Percentiles rank a stretch among this genome's conserved stretches.
Conservation (phyloP, 306 rosid genomes). For the Alnus rubra region DNA sequence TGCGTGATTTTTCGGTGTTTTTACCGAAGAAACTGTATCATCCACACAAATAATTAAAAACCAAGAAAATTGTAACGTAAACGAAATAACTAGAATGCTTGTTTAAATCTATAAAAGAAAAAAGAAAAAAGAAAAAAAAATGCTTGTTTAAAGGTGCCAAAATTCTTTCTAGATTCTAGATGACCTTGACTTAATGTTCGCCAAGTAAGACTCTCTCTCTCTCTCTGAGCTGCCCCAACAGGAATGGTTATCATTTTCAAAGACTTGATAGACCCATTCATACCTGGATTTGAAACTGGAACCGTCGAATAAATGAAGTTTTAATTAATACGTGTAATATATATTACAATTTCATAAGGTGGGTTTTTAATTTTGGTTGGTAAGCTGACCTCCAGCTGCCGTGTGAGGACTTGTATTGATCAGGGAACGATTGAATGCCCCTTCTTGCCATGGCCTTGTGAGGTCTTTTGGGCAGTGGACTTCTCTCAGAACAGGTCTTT, state of each 20-base stretch:
- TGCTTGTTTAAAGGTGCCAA: too few relatives aligned
- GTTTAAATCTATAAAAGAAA: too few relatives aligned
- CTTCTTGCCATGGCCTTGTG: conserved; percentile 12
- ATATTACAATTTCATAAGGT: background rate
- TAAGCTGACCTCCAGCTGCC: conserved; percentile 49
- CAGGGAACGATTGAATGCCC: conserved; percentile 4
- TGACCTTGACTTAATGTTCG: background rate
- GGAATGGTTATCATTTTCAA: too few relatives aligned
- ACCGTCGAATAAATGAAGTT: background rate
- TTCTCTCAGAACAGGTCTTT: conserved; percentile 6
- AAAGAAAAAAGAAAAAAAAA: too few relatives aligned
- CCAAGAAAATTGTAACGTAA: too few relatives aligned
- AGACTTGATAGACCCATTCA: background rate
- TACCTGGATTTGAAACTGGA: background rate
- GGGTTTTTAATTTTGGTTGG: conserved; percentile 21
- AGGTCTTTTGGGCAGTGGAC: conserved; percentile 7
- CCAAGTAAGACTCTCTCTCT: background rate
- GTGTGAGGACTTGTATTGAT: conserved; percentile 43
- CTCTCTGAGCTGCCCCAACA: background rate
- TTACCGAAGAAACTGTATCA: too few relatives aligned
- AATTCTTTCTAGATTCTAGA: too few relatives aligned
- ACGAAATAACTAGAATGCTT: too few relatives aligned
- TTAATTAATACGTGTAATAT: background rate
- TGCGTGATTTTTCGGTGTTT: too few relatives aligned
- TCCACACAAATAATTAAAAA: too few relatives aligned